These are phyloP conservation scores for Hondaea fermentalgiana DNA, from an alignment of 108 stramenopile genomes.

Conservation along the genomic window DNA sequence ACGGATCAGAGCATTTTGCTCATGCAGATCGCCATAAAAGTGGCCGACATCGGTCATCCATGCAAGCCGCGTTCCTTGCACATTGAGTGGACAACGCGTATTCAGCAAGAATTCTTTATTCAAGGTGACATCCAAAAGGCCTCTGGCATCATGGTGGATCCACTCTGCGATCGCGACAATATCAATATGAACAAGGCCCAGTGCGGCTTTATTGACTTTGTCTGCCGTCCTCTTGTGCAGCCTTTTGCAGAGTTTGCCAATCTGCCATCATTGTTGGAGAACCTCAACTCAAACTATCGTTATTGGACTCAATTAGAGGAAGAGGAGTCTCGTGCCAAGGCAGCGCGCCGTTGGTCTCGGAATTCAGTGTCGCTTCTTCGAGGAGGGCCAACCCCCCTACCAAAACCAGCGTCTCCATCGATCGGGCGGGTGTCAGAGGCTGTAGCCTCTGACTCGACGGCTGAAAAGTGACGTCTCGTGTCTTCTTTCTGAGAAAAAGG, in stretches of 20 bases:
- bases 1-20: slow-evolving; percentile 31
- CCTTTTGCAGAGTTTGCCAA: slow-evolving; percentile 34
- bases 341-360: background rate
- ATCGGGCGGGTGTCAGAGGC: background rate
- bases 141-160: slow-evolving; percentile 56
- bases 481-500: too few relatives aligned
- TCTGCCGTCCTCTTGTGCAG: slow-evolving; percentile 58
- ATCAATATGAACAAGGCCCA: slow-evolving; percentile 57
- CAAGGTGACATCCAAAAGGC: slow-evolving; percentile 65
- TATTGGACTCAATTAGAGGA: background rate
- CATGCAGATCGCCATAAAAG: slow-evolving; percentile 40
- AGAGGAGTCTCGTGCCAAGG: background rate
- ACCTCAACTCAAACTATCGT: background rate
- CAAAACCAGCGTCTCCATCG: too few relatives aligned
- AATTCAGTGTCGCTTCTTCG: background rate
- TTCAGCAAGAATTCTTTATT: slow-evolving; percentile 59
- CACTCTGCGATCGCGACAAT: slow-evolving; percentile 56
- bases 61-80: slow-evolving; percentile 40
- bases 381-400: too few relatives aligned
- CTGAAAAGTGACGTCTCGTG: too few relatives aligned
- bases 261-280: background rate
- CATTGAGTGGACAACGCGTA: slow-evolving; percentile 56
- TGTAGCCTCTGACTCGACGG: background rate
- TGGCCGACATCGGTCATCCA: slow-evolving; percentile 42
- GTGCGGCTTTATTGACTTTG: slow-evolving; percentile 68